phyloP scores from a whole-genome alignment of 2,329 filamentous ascomycete species.

The Fusarium acutatum region DNA sequence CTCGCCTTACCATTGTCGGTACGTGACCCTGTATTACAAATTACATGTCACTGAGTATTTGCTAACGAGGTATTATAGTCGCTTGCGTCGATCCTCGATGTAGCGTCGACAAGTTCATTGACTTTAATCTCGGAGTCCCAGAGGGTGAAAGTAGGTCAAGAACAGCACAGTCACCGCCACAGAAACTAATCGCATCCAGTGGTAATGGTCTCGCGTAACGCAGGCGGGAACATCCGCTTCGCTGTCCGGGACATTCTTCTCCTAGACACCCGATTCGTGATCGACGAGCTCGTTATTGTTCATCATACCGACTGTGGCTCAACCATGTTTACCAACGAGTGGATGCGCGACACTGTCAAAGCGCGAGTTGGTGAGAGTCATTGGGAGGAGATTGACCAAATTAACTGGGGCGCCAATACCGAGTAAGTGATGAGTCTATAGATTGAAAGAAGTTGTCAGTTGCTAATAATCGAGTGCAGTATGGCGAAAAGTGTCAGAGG shows the following conservation, averaged over 20 bases:
- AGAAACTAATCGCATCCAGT: not conserved
- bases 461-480: not conserved
- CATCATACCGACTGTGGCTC: not conserved
- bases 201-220: not conserved
- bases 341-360: not conserved
- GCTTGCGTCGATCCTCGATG: not conserved
- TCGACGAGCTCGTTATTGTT: not conserved
- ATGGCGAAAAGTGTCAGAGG: not conserved
- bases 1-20: not conserved
- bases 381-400: not conserved
- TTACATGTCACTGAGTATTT: too few relatives aligned
- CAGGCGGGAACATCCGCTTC: not conserved
- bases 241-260: not conserved
- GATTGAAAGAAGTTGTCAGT: accelerated
- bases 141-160: not conserved
- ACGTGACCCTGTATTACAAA: accelerated
- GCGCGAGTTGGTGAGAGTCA: not conserved
- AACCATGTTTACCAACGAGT: not conserved
- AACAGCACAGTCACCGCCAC: accelerated
- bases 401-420: not conserved
- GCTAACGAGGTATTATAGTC: accelerated
- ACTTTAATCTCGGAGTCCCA: not conserved
- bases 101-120: not conserved
- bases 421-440: not conserved
- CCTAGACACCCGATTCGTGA: not conserved